These are phyloP conservation scores for Leishmania gerbilli DNA, from an alignment of 208 protist genomes.

Conservation along the genomic window DNA sequence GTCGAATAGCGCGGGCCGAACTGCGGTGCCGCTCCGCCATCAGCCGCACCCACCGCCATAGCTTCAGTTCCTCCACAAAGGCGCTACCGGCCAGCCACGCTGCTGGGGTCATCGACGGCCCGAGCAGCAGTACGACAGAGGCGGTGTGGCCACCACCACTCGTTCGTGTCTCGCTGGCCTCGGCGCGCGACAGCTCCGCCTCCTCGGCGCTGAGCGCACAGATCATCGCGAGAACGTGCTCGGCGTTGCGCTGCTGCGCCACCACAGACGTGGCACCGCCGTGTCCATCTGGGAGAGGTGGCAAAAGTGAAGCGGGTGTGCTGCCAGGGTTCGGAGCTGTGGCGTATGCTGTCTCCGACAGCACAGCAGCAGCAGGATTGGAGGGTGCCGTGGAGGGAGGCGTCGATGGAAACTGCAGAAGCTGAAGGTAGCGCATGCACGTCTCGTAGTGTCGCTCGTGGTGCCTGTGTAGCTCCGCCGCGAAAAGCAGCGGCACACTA, in stretches of 20 bases:
- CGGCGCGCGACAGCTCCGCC: conserved; percentile 12
- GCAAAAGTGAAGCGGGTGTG: background rate
- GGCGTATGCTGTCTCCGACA: background rate
- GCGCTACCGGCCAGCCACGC: conserved; percentile 77
- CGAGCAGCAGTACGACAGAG: conserved; percentile 24
- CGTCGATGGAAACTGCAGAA: conserved; percentile 31
- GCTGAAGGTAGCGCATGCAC: conserved; percentile 36
- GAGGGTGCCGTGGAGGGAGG: background rate
- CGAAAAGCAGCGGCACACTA: conserved; percentile 14
- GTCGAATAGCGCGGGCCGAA: conserved; percentile 9
- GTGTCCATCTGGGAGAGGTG: background rate
- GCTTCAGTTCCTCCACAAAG: conserved; percentile 87
- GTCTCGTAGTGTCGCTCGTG: conserved; percentile 1
- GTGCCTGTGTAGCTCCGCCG: conserved; percentile 5
- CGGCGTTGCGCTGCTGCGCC: conserved; percentile 54
- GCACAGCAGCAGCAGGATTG: background rate
- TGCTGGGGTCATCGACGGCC: conserved; percentile 37
- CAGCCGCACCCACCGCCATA: conserved; percentile 84
- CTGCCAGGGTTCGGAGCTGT: background rate
- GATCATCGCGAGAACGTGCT: conserved; percentile 60
- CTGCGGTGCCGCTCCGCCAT: conserved; percentile 42
- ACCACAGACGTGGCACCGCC: background rate
- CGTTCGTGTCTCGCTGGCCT: background rate
- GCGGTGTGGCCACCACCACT: background rate
- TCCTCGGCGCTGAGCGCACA: conserved; percentile 43